These are phyloP conservation scores for Gymnopilus junonius DNA, from an alignment of 768 basidiomycete genomes.

Conservation along the genomic window DNA sequence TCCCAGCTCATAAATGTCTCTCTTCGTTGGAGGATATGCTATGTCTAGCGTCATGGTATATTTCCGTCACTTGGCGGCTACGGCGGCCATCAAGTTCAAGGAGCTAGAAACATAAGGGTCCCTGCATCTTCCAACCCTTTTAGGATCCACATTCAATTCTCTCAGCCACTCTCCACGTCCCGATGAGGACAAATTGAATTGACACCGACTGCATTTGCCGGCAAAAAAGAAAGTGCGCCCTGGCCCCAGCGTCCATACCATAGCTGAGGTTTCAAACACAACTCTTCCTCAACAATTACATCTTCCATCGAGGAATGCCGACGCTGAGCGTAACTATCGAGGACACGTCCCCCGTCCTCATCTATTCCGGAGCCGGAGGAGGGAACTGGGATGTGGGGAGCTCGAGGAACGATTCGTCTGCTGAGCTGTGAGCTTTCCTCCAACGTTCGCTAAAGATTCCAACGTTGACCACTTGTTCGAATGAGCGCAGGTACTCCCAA, in stretches of 20 bases:
- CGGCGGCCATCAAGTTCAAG: neutral
- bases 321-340: constrained; percentile 36
- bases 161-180: neutral
- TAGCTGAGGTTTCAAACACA: neutral
- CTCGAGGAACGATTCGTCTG: constrained; percentile 18
- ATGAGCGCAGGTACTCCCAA: constrained; percentile 33
- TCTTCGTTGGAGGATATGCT: neutral
- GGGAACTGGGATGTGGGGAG: constrained; percentile 26
- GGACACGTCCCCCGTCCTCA: constrained; percentile 36
- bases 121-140: neutral
- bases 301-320: constrained; percentile 28
- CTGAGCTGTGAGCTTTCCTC: constrained; percentile 20
- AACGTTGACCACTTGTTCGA: neutral
- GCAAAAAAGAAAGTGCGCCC: neutral
- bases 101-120: neutral
- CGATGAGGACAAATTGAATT: no score
- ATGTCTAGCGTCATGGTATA: neutral
- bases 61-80: neutral
- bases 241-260: neutral
- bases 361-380: constrained; percentile 23
- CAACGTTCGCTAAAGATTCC: no score
- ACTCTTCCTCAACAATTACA: neutral
- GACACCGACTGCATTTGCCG: neutral
- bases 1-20: neutral
- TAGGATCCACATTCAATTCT: constrained; percentile 1